Percentiles rank a stretch among this genome's conserved stretches.
These are phyloP conservation scores for Aureobasidium sp. DNA, from an alignment of 2,329 filamentous ascomycete genomes.

Conservation along the genomic window DNA sequence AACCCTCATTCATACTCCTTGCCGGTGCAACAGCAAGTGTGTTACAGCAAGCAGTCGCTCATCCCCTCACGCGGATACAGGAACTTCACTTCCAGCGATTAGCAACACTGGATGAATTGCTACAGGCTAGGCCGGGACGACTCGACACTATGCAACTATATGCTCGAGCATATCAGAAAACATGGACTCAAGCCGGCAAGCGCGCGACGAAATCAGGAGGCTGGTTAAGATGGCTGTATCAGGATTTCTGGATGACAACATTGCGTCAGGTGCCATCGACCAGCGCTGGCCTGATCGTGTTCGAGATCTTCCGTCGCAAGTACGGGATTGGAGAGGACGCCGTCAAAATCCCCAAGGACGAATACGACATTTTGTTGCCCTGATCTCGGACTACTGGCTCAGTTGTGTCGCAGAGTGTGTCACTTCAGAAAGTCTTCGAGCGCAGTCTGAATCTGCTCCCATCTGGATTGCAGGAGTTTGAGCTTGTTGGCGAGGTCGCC, in stretches of 20 bases:
- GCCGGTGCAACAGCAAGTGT: constrained; percentile 63
- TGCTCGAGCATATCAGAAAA: constrained; percentile 63
- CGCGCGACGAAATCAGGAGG: constrained; percentile 52
- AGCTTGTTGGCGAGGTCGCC: constrained; percentile 10
- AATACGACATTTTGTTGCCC: constrained; percentile 61
- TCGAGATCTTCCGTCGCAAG: constrained; percentile 66
- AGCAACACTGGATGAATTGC: constrained; percentile 59
- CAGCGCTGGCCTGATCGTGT: constrained; percentile 68
- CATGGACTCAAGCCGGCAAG: constrained; percentile 51
- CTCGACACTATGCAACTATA: constrained; percentile 53
- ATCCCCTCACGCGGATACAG: constrained; percentile 63
- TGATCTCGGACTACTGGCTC: constrained; percentile 23
- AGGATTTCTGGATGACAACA: constrained; percentile 64
- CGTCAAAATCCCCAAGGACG: constrained; percentile 58
- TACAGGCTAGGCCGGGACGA: constrained; percentile 12
- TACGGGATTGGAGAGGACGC: constrained; percentile 57
- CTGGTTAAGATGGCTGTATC: constrained; percentile 57
- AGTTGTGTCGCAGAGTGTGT: not conserved
- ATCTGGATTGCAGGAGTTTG: constrained; percentile 21
- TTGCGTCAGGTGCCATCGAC: constrained; percentile 69
- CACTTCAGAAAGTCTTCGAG: constrained; percentile 14
- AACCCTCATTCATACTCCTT: constrained; percentile 61
- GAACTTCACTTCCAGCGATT: constrained; percentile 65
- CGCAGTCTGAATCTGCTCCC: constrained; percentile 32
- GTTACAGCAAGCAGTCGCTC: constrained; percentile 59